A percentile compares a stretch with the other conserved stretches of the same genome.
Conservation (phyloP, 768 basidiomycete species). For the Trametes coccinea region DNA sequence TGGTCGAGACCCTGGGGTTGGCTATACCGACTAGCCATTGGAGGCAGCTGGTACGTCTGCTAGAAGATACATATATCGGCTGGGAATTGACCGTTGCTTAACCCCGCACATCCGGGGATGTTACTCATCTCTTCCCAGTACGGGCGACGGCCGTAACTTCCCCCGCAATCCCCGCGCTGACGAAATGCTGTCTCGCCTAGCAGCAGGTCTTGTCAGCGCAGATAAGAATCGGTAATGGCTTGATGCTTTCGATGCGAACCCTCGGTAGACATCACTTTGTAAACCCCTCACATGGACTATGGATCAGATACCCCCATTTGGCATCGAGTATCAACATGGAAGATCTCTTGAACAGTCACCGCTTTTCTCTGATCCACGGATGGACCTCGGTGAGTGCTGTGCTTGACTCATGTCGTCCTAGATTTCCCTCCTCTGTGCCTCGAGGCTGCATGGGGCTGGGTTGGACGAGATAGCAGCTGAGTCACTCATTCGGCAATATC, state of each 20-base stretch:
- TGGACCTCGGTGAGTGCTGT: background rate
- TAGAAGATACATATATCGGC: background rate
- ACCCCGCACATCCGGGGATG: background rate
- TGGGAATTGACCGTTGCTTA: background rate
- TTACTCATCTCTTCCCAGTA: constrained; percentile 27
- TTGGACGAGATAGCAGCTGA: background rate
- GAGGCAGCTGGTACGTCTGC: constrained; percentile 61
- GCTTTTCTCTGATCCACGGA: background rate
- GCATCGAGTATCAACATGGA: background rate
- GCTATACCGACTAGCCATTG: constrained; percentile 54
- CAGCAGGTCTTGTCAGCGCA: constrained; percentile 55
- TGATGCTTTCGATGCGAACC: background rate
- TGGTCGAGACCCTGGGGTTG: constrained; percentile 54
- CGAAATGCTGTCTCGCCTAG: constrained; percentile 64
- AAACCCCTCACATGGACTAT: constrained; percentile 8
- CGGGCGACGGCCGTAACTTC: constrained; percentile 68
- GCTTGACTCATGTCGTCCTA: no score
- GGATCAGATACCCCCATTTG: constrained; percentile 11
- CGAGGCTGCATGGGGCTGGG: background rate
- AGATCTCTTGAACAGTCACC: background rate
- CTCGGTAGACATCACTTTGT: background rate
- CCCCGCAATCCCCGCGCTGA: constrained; percentile 70
- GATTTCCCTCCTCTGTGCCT: background rate
- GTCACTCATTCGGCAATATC: background rate
- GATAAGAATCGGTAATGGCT: constrained; percentile 47